A percentile compares a stretch with the other conserved stretches of the same genome.
Conservation (phyloP, 768 basidiomycete genomes). For the Clathrus columnatus region DNA sequence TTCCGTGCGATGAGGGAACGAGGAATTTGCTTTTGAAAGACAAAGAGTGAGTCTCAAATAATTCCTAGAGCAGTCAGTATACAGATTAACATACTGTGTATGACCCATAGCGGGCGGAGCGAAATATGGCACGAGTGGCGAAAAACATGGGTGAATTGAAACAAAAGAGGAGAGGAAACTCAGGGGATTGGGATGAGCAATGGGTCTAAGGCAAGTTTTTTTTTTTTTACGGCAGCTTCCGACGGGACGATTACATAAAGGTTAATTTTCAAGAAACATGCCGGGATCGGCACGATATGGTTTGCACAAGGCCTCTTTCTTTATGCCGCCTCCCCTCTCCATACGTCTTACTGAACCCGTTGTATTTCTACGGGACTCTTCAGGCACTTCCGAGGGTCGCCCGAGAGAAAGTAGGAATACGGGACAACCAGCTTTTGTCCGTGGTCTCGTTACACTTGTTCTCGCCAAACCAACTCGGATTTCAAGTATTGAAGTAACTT, state of each 20-base stretch:
- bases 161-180: conserved; percentile 3
- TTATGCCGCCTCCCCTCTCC: conserved; percentile 24
- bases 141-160: conserved; percentile 18
- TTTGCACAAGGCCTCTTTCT: background rate
- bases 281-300: background rate
- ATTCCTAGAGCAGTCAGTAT: background rate
- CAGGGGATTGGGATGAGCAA: background rate
- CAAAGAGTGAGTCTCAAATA: conserved; percentile 4
- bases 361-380: conserved; percentile 49
- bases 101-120: conserved; percentile 7
- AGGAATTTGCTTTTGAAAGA: conserved; percentile 44
- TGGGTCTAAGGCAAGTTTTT: conserved; percentile 1
- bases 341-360: conserved; percentile 68
- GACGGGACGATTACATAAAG: background rate
- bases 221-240: background rate
- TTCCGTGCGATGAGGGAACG: conserved; percentile 76
- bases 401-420: conserved; percentile 25
- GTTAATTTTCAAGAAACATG: background rate
- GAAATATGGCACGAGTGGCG: conserved; percentile 15
- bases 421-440: conserved; percentile 47
- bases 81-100: conserved; percentile 12
- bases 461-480: conserved; percentile 76
- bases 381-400: conserved; percentile 23
- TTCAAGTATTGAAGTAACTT: conserved; percentile 72
- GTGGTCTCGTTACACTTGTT: conserved; percentile 56